A percentile compares a stretch with the other conserved stretches of the same genome.
phyloP scores from a whole-genome alignment of 2,329 filamentous ascomycete genomes.

The Diaporthe vexans region DNA sequence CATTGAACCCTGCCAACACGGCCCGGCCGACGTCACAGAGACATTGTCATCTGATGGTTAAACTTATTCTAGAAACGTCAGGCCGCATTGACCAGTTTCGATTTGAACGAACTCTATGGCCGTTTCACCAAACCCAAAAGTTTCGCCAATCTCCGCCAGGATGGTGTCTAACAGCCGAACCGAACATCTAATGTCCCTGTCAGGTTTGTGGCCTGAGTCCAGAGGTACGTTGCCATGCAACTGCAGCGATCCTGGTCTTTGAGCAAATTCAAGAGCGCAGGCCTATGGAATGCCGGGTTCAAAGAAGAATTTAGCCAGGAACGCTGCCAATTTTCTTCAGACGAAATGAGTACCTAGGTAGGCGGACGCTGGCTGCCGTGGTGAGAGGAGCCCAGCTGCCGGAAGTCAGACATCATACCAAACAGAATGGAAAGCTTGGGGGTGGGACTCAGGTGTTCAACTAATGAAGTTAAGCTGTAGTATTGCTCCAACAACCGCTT shows the following conservation, averaged over 20 bases:
- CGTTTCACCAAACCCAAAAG: constrained; percentile 27
- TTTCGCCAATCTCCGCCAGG: constrained; percentile 14
- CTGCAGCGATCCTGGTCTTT: background rate
- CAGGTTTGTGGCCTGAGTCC: background rate
- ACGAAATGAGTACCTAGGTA: background rate
- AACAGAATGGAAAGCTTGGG: background rate
- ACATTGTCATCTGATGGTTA: constrained; percentile 16
- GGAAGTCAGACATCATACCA: background rate
- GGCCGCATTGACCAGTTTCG: constrained; percentile 29
- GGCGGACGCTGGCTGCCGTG: background rate
- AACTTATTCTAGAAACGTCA: constrained; percentile 30
- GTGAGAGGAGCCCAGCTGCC: background rate
- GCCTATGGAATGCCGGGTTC: background rate
- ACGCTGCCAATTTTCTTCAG: background rate
- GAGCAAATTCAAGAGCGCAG: background rate
- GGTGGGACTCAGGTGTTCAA: constrained; percentile 3
- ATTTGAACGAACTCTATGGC: constrained; percentile 32
- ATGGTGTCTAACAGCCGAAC: background rate
- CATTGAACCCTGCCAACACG: background rate
- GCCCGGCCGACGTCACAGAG: constrained; percentile 4
- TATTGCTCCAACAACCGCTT: background rate
- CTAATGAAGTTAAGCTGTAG: constrained; percentile 10
- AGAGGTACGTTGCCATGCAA: background rate
- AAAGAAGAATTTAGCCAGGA: background rate
- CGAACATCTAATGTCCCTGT: background rate